Evolutionary conservation across 2,329 filamentous ascomycete species (phyloP).

Genomic region (Lachnellula arida): DNA sequence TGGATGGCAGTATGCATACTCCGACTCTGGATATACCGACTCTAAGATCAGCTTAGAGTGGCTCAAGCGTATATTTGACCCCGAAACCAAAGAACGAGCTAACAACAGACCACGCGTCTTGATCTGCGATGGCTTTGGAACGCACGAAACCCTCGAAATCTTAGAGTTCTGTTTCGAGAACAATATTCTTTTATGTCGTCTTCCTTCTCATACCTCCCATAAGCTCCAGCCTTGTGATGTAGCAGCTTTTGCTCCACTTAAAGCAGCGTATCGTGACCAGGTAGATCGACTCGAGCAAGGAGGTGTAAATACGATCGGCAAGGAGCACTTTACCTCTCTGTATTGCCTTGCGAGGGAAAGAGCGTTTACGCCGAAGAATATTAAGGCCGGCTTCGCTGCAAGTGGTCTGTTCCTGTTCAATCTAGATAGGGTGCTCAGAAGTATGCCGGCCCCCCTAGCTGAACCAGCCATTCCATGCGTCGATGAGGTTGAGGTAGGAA

Average conservation of each 20-base stretch:
- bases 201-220: no score
- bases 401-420: slow-evolving; percentile 23
- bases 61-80: slow-evolving; percentile 34
- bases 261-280: slow-evolving; percentile 23
- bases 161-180: slow-evolving; percentile 27
- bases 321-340: slow-evolving; percentile 16
- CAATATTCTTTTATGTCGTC: slow-evolving; percentile 19
- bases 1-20: slow-evolving; percentile 28
- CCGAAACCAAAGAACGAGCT: slow-evolving; percentile 30
- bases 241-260: slow-evolving; percentile 22
- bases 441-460: slow-evolving; percentile 23
- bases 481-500: slow-evolving; percentile 5
- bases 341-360: slow-evolving; percentile 11
- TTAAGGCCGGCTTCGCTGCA: slow-evolving; percentile 25
- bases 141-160: slow-evolving; percentile 34
- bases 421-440: slow-evolving; percentile 30
- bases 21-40: slow-evolving; percentile 26
- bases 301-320: slow-evolving; percentile 10
- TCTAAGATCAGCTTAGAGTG: slow-evolving; percentile 34
- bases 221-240: slow-evolving; percentile 28
- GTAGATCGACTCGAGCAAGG: slow-evolving; percentile 18
- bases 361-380: slow-evolving; percentile 25
- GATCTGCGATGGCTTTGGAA: slow-evolving; percentile 35
- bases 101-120: slow-evolving; percentile 31
- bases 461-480: slow-evolving; percentile 16